Conservation (phyloP, 1,139 yeast species). For the Diutina siamensis region DNA sequence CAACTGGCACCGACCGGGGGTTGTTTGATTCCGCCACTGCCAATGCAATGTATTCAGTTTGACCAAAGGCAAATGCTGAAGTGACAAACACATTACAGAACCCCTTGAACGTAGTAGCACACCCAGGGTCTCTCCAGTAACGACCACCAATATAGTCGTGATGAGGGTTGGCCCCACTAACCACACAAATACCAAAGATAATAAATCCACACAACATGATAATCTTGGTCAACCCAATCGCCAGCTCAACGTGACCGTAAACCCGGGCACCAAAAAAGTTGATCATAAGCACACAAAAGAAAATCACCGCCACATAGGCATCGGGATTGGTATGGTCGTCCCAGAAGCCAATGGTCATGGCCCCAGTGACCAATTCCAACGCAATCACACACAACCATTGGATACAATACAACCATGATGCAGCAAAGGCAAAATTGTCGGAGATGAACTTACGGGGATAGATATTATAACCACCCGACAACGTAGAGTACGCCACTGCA, state of each 20-base stretch:
- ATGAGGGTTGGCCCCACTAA: constrained; percentile 33
- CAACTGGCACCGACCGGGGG: constrained; percentile 36
- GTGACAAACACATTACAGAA: constrained; percentile 34
- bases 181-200: constrained; percentile 27
- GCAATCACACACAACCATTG: constrained; percentile 76
- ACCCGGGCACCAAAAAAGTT: constrained; percentile 59
- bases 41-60: constrained; percentile 29
- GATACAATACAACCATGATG: constrained; percentile 26
- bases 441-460: constrained; percentile 30
- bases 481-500: constrained; percentile 8
- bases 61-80: constrained; percentile 35
- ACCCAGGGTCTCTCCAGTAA: constrained; percentile 53
- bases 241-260: constrained; percentile 35
- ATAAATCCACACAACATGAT: constrained; percentile 32
- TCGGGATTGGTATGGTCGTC: constrained; percentile 47
- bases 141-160: constrained; percentile 14
- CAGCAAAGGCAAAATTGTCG: constrained; percentile 1
- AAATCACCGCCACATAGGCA: constrained; percentile 56
- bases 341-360: constrained; percentile 54
- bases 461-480: constrained; percentile 4
- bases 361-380: constrained; percentile 65
- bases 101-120: constrained; percentile 22
- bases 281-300: constrained; percentile 40
- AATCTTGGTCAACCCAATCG: constrained; percentile 29
- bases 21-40: constrained; percentile 38